Evolutionary conservation across 1,139 yeast species (phyloP).

Genomic region (Zygotorulaspora mrakii): DNA sequence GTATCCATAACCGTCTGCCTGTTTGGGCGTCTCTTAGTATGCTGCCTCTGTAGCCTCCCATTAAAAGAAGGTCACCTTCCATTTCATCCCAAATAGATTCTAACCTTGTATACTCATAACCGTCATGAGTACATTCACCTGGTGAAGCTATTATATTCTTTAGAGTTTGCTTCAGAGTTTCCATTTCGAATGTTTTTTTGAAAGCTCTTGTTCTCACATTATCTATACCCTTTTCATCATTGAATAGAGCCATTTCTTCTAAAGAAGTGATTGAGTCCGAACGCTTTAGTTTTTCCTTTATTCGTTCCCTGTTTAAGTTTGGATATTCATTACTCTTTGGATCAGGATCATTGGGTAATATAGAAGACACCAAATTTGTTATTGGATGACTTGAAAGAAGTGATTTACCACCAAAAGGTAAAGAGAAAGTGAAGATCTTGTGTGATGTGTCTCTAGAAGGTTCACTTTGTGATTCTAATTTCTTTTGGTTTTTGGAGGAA

Average conservation of each 20-base stretch:
- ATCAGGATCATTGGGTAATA: slow-evolving; percentile 10
- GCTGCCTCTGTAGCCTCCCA: slow-evolving; percentile 90
- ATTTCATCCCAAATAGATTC: slow-evolving; percentile 46
- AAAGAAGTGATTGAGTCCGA: slow-evolving; percentile 58
- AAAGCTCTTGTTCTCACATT: slow-evolving; percentile 68
- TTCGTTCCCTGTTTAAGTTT: slow-evolving; percentile 34
- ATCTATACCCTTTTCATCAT: slow-evolving; percentile 54
- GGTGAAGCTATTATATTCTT: slow-evolving; percentile 26
- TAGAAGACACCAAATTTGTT: slow-evolving; percentile 7
- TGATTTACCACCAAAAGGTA: slow-evolving; percentile 44
- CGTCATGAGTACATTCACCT: slow-evolving; percentile 28
- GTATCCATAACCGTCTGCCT: slow-evolving; percentile 74
- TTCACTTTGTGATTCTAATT: too few relatives aligned
- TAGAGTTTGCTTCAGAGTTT: slow-evolving; percentile 34
- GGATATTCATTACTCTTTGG: slow-evolving; percentile 1
- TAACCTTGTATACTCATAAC: slow-evolving; percentile 34
- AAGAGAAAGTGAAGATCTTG: slow-evolving; percentile 43
- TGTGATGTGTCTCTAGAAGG: slow-evolving; percentile 22
- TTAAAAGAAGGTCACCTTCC: slow-evolving; percentile 69
- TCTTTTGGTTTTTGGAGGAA: too few relatives aligned
- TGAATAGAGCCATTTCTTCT: slow-evolving; percentile 61
- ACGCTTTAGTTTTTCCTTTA: slow-evolving; percentile 48
- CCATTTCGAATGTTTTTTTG: slow-evolving; percentile 56
- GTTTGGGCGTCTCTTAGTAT: slow-evolving; percentile 66
- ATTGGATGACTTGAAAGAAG: slow-evolving; percentile 8